phyloP scores from a whole-genome alignment of 768 basidiomycete species.

The Xerocomus potaroensis region DNA sequence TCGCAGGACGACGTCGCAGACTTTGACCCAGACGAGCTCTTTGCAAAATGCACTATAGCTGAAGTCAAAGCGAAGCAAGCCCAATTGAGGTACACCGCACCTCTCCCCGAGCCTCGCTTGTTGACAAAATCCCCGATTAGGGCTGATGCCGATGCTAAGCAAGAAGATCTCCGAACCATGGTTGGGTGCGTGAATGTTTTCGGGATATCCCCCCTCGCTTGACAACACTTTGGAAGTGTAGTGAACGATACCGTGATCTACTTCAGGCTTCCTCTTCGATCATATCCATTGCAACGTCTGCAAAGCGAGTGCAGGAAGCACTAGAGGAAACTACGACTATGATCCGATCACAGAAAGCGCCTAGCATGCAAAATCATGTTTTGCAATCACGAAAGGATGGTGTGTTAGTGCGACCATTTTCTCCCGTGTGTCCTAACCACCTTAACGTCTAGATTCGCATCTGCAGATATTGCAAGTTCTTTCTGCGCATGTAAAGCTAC shows the following conservation, averaged over 20 bases:
- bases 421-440: background rate
- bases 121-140: constrained; percentile 33
- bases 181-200: constrained; percentile 68
- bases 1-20: constrained; percentile 19
- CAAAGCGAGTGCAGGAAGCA: constrained; percentile 57
- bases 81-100: constrained; percentile 53
- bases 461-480: constrained; percentile 66
- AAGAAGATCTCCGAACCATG: constrained; percentile 85
- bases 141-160: constrained; percentile 79
- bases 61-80: constrained; percentile 67
- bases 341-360: constrained; percentile 45
- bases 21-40: constrained; percentile 69
- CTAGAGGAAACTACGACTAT: constrained; percentile 57
- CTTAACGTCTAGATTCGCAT: constrained; percentile 49
- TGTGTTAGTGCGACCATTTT: constrained; percentile 21
- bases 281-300: constrained; percentile 67
- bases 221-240: constrained; percentile 54
- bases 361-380: constrained; percentile 40
- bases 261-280: constrained; percentile 85
- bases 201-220: constrained; percentile 10
- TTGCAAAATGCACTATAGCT: constrained; percentile 61
- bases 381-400: constrained; percentile 41
- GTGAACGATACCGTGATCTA: constrained; percentile 87
- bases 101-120: background rate
- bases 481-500: constrained; percentile 86